Evolutionary conservation across 1,139 yeast genomes (phyloP), one percentile per base, ranked within the genome.

Genomic region (Taphrina wiesneri): DNA sequence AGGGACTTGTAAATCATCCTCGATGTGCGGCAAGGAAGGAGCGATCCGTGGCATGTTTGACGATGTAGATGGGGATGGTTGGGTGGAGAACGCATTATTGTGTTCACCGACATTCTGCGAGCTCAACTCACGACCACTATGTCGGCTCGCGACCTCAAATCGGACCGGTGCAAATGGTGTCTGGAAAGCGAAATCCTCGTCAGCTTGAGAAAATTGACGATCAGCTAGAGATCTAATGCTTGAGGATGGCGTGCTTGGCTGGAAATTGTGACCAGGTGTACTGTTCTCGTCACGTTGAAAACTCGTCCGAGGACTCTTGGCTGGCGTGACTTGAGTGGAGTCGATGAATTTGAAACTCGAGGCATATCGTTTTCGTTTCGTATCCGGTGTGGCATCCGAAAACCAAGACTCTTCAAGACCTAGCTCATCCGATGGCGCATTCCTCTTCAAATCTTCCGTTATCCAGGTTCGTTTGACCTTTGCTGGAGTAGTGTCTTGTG

Each of bases 361-460:
- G 17, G 57, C 34, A 28, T 36, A 41, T 17, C 64, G 30, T n/a
- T 30, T 28, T 23, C 41, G 52, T 34, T 60, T 60, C 26, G 53
- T 17, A 13, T 23, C 36, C n/a, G 45, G 51, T 11, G 56, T 26
- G 26, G 49, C 28, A 36, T 49, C 47, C 7, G 51, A 41, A 21
- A 60, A 60, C 64, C 64, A 60, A 6, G 64, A 21, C n/a, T 60
- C 64, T 7, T 39, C 57, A 9, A 60, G 41, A 5, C 52, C 51
- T n/a, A 51, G 15, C 32, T 51, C 64, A 39, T 60, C 64, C n/a
- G 51, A 36, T 17, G 59, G 59, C n/a, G 36, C 23, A 17, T 49
- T 26, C 19, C 64, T 26, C 45, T 60, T 51, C 25, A 60, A 30
- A 5, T 60, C 64, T 36, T 54, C 57, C 19, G 64, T 60, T n/a